Evolutionary conservation across 805 yeast species (phyloP).

Genomic region (Cyberlindnera xishuangbannaensis): DNA sequence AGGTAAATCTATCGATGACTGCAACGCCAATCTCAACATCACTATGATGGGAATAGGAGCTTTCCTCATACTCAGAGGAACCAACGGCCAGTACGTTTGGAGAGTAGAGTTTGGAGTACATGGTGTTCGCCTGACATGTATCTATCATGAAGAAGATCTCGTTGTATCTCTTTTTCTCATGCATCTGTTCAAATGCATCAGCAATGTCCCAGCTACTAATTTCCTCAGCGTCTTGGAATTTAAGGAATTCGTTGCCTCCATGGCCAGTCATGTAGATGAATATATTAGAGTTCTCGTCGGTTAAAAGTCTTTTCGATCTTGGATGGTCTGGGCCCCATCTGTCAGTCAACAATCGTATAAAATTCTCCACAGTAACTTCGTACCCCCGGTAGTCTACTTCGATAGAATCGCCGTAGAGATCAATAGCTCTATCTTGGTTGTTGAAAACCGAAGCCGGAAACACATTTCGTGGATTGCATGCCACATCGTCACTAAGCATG

Average conservation of each 20-base stretch:
- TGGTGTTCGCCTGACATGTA: slow-evolving; percentile 97
- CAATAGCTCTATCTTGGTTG: slow-evolving; percentile 86
- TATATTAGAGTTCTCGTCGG: slow-evolving; percentile 92
- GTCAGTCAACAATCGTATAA: slow-evolving; percentile 86
- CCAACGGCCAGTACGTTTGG: slow-evolving; percentile 94
- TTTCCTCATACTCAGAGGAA: slow-evolving; percentile 79
- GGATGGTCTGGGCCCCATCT: slow-evolving; percentile 96
- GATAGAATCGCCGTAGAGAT: slow-evolving; percentile 87
- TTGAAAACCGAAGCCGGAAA: slow-evolving; percentile 96
- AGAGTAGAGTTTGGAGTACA: slow-evolving; percentile 88
- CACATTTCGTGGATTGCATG: slow-evolving; percentile 93
- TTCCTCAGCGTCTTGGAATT: slow-evolving; percentile 98
- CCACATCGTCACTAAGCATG: slow-evolving; percentile 95
- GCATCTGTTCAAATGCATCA: slow-evolving; percentile 96
- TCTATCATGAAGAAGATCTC: slow-evolving; percentile 97
- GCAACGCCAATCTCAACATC: slow-evolving; percentile 97
- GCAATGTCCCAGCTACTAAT: slow-evolving; percentile 94
- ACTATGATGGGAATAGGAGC: slow-evolving; percentile 92
- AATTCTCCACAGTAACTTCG: slow-evolving; percentile 96
- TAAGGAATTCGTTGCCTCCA: slow-evolving; percentile 96
- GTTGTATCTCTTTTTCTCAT: slow-evolving; percentile 89
- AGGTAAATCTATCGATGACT: slow-evolving; percentile 94
- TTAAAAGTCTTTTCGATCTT: slow-evolving; percentile 78
- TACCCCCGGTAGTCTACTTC: slow-evolving; percentile 97
- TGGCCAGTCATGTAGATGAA: slow-evolving; percentile 97